phyloP scores from a whole-genome alignment of 139 green algal species.

The Micromonas commoda region DNA sequence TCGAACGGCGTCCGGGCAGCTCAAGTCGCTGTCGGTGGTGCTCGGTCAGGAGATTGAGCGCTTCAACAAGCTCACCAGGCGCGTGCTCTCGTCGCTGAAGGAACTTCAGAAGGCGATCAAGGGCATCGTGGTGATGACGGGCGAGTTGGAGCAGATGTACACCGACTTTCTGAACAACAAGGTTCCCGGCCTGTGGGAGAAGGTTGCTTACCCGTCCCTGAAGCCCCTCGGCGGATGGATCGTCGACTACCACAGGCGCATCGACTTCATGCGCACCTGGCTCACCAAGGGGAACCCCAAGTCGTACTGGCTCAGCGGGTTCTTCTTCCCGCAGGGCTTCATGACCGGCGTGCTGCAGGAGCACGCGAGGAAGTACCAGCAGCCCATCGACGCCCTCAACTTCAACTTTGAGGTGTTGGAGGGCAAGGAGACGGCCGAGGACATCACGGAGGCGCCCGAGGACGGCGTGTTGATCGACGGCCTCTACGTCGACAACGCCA shows the following conservation, averaged over 20 bases:
- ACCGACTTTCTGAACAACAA: slow-evolving; percentile 64
- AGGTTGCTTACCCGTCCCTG: slow-evolving; percentile 64
- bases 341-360: slow-evolving; percentile 79
- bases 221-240: slow-evolving; percentile 74
- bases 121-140: slow-evolving; percentile 75
- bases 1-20: slow-evolving; percentile 47
- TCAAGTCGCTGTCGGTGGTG: slow-evolving; percentile 68
- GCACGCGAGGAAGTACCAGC: slow-evolving; percentile 70
- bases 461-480: slow-evolving; percentile 68
- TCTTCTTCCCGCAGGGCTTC: slow-evolving; percentile 86
- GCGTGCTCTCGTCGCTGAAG: slow-evolving; percentile 46
- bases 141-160: slow-evolving; percentile 70
- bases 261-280: slow-evolving; percentile 72
- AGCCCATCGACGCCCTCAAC: slow-evolving; percentile 73
- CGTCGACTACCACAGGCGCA: slow-evolving; percentile 62
- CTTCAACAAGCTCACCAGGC: slow-evolving; percentile 46
- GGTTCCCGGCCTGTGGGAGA: slow-evolving; percentile 65
- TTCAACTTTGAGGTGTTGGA: slow-evolving; percentile 61
- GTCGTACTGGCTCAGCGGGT: slow-evolving; percentile 73
- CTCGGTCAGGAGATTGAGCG: slow-evolving; percentile 66
- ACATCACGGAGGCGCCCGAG: slow-evolving; percentile 37
- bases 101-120: slow-evolving; percentile 73
- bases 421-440: slow-evolving; percentile 4
- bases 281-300: slow-evolving; percentile 54
- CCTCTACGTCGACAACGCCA: slow-evolving; percentile 67